Percentiles rank a stretch among this genome's conserved stretches.
Evolutionary conservation across 192 early-diverging fungal genomes (phyloP).

Genomic region (Umbelopsis sp.): DNA sequence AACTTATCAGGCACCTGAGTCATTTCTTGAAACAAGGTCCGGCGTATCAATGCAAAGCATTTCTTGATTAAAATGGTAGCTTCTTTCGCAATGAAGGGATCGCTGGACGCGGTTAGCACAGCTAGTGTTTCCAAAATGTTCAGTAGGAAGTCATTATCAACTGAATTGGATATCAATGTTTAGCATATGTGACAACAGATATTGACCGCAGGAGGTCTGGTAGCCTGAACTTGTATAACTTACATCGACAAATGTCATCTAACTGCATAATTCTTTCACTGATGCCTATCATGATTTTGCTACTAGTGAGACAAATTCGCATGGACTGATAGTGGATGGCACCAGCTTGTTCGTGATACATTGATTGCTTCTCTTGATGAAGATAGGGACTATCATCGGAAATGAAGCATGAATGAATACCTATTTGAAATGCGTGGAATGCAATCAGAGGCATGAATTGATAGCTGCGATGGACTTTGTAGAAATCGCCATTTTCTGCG

Average conservation of each 20-base stretch:
- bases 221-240: neutral
- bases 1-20: neutral
- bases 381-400: neutral
- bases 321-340: constrained; percentile 6
- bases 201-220: neutral
- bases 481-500: neutral
- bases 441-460: neutral
- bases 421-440: neutral
- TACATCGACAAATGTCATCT: neutral
- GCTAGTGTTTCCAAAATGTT: neutral
- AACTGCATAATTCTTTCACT: neutral
- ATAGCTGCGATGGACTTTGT: neutral
- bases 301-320: neutral
- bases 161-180: neutral
- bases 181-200: neutral
- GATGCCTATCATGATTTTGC: neutral
- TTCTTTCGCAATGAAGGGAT: neutral
- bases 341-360: neutral
- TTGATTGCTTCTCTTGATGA: neutral
- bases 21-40: neutral
- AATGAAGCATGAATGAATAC: constrained; percentile 5
- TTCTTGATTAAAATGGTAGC: neutral
- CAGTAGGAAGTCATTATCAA: neutral
- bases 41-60: neutral
- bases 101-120: neutral